Evolutionary conservation across 768 basidiomycete genomes (phyloP).

Genomic region (Russula griseocarnosa): DNA sequence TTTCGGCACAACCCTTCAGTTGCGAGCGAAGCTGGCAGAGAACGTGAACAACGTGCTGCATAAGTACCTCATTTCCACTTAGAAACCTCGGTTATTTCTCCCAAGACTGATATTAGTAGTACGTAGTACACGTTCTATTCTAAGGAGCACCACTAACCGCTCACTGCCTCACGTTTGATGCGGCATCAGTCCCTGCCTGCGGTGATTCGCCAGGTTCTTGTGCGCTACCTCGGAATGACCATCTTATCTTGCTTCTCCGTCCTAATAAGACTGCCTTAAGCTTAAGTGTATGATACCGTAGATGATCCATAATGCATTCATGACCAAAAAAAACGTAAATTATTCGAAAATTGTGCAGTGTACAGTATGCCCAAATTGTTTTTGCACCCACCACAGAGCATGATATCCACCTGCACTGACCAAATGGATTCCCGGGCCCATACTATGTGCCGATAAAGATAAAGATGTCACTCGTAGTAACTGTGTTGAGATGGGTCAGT

Average conservation of each 20-base stretch:
- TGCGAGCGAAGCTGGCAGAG: slow-evolving; percentile 52
- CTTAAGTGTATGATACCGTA: not conserved
- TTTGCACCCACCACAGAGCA: too few species aligned
- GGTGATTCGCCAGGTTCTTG: not conserved
- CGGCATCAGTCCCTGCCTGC: not conserved
- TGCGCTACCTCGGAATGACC: not conserved
- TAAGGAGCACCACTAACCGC: not conserved
- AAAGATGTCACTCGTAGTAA: too few species aligned
- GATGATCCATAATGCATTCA: not conserved
- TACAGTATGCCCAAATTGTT: too few species aligned
- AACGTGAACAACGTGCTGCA: slow-evolving; percentile 78
- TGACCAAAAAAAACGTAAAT: not conserved
- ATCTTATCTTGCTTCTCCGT: not conserved
- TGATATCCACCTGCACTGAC: too few species aligned
- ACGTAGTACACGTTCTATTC: too few species aligned
- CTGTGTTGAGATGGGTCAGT: too few species aligned
- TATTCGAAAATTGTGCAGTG: too few species aligned
- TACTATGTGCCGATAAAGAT: too few species aligned
- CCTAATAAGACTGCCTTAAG: too few species aligned
- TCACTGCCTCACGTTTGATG: not conserved
- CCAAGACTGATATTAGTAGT: too few species aligned
- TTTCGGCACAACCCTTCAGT: slow-evolving; percentile 53
- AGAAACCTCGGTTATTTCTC: too few species aligned
- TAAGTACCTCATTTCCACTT: slow-evolving; percentile 33
- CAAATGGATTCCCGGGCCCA: too few species aligned